These are phyloP conservation scores for Diophrys sp. DNA, from an alignment of 73 alveolate species.

Conservation along the genomic window DNA sequence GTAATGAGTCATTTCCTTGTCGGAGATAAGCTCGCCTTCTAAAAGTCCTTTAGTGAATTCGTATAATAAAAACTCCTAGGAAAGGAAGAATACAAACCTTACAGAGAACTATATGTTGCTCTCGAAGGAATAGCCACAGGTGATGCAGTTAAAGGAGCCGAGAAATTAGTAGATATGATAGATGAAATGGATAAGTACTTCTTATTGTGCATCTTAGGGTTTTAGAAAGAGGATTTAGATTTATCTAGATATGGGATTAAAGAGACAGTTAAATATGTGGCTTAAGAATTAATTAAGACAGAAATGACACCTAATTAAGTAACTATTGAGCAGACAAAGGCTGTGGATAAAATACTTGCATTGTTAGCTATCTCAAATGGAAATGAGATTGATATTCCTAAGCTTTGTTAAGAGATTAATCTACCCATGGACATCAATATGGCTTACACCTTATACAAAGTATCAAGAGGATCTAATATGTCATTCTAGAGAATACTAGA, in stretches of 20 bases:
- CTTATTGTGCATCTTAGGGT: background rate
- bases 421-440: background rate
- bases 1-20: background rate
- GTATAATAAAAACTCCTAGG: background rate
- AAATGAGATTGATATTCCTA: background rate
- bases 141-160: background rate
- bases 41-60: background rate
- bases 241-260: slow-evolving; percentile 1
- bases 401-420: background rate
- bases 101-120: background rate
- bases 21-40: background rate
- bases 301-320: background rate
- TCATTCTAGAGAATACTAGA: background rate
- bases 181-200: slow-evolving; percentile 2
- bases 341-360: background rate
- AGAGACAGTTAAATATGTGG: background rate
- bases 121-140: background rate
- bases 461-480: background rate
- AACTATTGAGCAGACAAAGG: background rate
- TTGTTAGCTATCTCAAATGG: background rate
- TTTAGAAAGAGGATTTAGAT: background rate
- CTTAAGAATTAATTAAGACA: background rate
- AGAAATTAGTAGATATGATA: background rate
- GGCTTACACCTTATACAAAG: slow-evolving; percentile 4
- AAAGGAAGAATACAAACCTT: background rate